Percentiles rank a stretch among this genome's conserved stretches.
Conservation (phyloP, 345 rosid species). For the Aquilaria sinensis region DNA sequence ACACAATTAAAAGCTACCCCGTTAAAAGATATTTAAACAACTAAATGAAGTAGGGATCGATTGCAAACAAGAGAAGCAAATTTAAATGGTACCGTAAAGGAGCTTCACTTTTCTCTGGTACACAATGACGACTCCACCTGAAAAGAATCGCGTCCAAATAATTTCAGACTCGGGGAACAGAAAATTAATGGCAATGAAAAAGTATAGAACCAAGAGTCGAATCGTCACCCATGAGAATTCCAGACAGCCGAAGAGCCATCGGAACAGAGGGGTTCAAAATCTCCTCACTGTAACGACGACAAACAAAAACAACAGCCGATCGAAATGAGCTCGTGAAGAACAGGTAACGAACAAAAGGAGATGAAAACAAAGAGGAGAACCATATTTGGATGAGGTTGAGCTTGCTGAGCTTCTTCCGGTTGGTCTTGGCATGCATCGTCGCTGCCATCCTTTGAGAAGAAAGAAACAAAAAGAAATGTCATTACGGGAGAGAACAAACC, state of each 20-base stretch:
- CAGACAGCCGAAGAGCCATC: constrained; percentile 86
- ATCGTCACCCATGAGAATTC: constrained; percentile 80
- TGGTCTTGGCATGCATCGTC: constrained; percentile 78
- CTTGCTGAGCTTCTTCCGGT: constrained; percentile 61
- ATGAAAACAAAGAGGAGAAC: constrained; percentile 20
- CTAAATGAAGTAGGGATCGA: neutral
- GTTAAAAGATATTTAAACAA: neutral
- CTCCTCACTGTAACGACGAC: constrained; percentile 56
- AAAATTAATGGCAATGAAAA: neutral
- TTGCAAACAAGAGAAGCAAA: neutral
- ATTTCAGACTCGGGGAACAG: neutral
- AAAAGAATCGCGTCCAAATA: constrained; percentile 6
- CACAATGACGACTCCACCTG: constrained; percentile 95
- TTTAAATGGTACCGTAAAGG: constrained; percentile 47
- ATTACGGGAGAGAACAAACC: constrained; percentile 2
- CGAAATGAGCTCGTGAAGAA: neutral
- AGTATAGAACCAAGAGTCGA: neutral
- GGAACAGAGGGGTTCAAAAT: constrained; percentile 88
- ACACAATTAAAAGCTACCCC: neutral
- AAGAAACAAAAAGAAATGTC: constrained; percentile 5
- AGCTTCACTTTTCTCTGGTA: constrained; percentile 88
- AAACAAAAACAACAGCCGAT: constrained; percentile 1
- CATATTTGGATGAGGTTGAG: constrained; percentile 74
- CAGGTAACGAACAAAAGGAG: neutral
- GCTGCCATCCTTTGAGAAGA: constrained; percentile 75